Conservation (phyloP, 169 alveolate genomes). For the Theileria sp. region DNA sequence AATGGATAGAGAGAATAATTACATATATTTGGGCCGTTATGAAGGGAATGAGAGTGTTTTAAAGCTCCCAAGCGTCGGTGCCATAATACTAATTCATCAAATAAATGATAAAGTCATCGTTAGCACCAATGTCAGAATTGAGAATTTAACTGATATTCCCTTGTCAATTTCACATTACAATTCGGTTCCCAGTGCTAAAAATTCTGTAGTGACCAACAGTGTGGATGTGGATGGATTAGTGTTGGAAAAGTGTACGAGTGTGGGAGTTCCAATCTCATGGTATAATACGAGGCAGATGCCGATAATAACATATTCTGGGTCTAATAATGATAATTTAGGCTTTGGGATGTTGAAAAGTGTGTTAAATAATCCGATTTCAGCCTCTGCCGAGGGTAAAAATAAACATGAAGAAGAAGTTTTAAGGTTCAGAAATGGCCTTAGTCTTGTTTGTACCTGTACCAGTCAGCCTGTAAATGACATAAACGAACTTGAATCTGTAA, state of each 20-base stretch:
- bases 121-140: conserved; percentile 45
- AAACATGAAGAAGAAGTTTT: background rate
- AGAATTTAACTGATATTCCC: conserved; percentile 49
- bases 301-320: background rate
- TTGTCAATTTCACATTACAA: background rate
- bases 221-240: conserved; percentile 19
- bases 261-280: conserved; percentile 58
- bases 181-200: too few species aligned
- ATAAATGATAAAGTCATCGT: conserved; percentile 22
- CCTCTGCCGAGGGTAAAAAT: background rate
- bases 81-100: conserved; percentile 36
- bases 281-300: conserved; percentile 43
- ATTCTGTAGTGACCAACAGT: conserved; percentile 2
- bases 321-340: background rate
- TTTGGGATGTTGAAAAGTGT: background rate
- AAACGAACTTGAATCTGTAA: conserved; percentile 20
- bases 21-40: conserved; percentile 37
- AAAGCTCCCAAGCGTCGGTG: conserved; percentile 38
- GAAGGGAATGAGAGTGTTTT: conserved; percentile 27
- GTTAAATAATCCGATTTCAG: background rate
- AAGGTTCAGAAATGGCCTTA: conserved; percentile 5
- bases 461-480: background rate
- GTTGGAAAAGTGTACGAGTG: conserved; percentile 48
- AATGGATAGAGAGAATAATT: background rate
- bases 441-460: background rate